Conservation (phyloP, 257 asterid genomes). For the Cruciata laevipes region DNA sequence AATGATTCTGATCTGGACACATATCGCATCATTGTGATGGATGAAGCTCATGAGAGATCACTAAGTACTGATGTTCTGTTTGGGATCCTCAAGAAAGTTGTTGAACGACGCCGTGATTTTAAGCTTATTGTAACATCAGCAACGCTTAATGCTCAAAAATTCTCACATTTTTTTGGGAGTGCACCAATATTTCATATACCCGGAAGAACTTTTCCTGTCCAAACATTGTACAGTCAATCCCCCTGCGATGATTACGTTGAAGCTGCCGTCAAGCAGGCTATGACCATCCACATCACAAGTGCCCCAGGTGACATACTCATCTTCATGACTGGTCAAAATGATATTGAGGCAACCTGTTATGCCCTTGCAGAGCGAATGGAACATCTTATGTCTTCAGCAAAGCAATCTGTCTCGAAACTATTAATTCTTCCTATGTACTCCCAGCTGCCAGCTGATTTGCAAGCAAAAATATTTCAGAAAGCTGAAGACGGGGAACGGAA, state of each 20-base stretch:
- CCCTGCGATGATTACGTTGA: slow-evolving; percentile 97
- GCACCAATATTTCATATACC: slow-evolving; percentile 94
- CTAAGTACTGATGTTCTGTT: slow-evolving; percentile 81
- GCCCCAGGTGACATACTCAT: slow-evolving; percentile 23
- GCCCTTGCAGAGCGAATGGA: slow-evolving; percentile 92
- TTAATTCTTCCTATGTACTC: slow-evolving; percentile 92
- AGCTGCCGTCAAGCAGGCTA: slow-evolving; percentile 94
- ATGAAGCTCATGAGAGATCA: slow-evolving; percentile 95
- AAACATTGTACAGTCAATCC: slow-evolving; percentile 60
- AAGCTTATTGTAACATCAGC: slow-evolving; percentile 96
- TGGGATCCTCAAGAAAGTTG: slow-evolving; percentile 93
- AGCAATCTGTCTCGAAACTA: slow-evolving; percentile 71
- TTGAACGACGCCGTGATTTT: slow-evolving; percentile 90
- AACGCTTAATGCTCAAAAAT: slow-evolving; percentile 82
- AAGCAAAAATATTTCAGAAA: slow-evolving; percentile 84
- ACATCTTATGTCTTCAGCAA: slow-evolving; percentile 55
- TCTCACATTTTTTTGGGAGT: slow-evolving; percentile 79
- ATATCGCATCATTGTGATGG: slow-evolving; percentile 87
- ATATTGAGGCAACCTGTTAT: slow-evolving; percentile 92
- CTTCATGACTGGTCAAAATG: slow-evolving; percentile 99
- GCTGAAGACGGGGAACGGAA: slow-evolving; percentile 96
- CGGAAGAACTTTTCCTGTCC: slow-evolving; percentile 96
- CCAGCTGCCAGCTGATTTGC: slow-evolving; percentile 95
- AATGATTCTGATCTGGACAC: slow-evolving; percentile 88
- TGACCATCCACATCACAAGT: slow-evolving; percentile 88